These are phyloP conservation scores for Penicillium nordicum DNA, from an alignment of 2,329 filamentous ascomycete species.

Conservation along the genomic window DNA sequence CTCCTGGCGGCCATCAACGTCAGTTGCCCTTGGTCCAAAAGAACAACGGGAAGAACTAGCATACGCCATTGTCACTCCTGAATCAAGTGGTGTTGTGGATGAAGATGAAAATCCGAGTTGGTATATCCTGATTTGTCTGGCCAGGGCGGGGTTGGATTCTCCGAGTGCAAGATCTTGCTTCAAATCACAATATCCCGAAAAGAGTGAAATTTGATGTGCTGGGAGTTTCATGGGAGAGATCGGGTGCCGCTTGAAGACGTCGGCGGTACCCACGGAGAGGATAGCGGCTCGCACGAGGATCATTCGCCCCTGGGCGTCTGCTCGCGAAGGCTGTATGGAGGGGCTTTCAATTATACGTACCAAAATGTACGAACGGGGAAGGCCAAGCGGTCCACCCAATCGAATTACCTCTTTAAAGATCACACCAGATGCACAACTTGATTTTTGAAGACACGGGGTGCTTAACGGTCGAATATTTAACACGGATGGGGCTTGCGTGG, in stretches of 20 bases:
- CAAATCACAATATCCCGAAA: constrained; percentile 11
- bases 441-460: constrained; percentile 1
- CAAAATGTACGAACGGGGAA: constrained; percentile 26
- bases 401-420: constrained; percentile 1
- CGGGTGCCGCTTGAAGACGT: constrained; percentile 18
- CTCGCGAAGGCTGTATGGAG: constrained; percentile 25
- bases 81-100: constrained; percentile 8
- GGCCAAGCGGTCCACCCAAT: constrained; percentile 15
- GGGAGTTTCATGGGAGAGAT: constrained; percentile 26
- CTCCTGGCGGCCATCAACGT: constrained; percentile 33
- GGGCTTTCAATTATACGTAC: constrained; percentile 25
- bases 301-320: constrained; percentile 22
- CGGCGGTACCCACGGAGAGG: constrained; percentile 21
- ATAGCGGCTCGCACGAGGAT: constrained; percentile 23
- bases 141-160: constrained; percentile 19
- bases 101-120: constrained; percentile 7
- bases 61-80: constrained; percentile 31
- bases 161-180: constrained; percentile 12
- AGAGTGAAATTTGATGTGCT: constrained; percentile 18
- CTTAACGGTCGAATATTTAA: constrained; percentile 1
- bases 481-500: constrained; percentile 8
- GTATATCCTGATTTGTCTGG: constrained; percentile 12
- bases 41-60: constrained; percentile 9
- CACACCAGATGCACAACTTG: constrained; percentile 2
- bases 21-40: constrained; percentile 20